Evolutionary conservation across 208 protist species (phyloP).

Genomic region (Trichomonas gallinae): DNA sequence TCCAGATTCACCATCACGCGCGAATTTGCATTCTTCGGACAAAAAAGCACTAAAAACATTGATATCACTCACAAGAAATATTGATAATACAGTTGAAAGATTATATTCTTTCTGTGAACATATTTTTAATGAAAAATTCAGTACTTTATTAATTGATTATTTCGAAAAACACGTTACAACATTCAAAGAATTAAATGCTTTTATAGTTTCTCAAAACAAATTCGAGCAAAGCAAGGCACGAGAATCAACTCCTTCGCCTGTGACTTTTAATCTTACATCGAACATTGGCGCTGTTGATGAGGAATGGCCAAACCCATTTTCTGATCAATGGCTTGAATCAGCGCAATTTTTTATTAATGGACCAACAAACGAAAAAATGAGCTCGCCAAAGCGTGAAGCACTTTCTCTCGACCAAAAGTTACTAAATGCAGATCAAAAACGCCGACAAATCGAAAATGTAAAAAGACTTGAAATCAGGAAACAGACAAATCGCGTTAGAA

Average conservation of each 20-base stretch:
- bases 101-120: neutral
- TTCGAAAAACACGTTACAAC: neutral
- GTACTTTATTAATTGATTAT: neutral
- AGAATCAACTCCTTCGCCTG: neutral
- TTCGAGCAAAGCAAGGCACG: neutral
- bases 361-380: neutral
- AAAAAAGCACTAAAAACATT: too few species aligned
- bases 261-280: neutral
- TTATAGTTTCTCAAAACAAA: neutral
- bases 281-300: neutral
- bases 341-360: neutral
- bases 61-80: too few species aligned
- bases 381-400: neutral
- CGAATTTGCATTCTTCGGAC: too few species aligned
- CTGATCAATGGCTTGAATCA: neutral
- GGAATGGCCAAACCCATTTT: neutral
- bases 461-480: neutral
- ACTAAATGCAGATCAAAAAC: neutral
- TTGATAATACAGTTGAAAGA: neutral
- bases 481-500: neutral
- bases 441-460: neutral
- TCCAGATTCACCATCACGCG: too few species aligned
- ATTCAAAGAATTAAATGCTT: neutral
- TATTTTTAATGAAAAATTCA: neutral
- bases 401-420: neutral